Conservation (phyloP, 192 early-diverging fungal species). For the Spizellomyces sp. region DNA sequence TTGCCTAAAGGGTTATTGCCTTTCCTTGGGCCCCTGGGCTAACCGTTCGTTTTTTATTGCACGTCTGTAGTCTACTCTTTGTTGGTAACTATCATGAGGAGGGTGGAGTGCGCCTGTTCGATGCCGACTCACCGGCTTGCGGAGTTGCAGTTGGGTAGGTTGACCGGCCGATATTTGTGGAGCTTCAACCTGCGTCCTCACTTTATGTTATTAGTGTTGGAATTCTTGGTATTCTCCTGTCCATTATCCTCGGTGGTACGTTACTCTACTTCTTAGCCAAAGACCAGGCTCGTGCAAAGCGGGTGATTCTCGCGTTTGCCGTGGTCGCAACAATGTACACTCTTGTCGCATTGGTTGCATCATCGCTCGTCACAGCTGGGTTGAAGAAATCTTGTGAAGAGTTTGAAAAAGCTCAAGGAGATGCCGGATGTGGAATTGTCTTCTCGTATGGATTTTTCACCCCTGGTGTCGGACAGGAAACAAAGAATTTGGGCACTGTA, state of each 20-base stretch:
- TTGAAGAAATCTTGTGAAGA: slow-evolving; percentile 13
- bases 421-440: slow-evolving; percentile 3
- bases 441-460: slow-evolving; percentile 19
- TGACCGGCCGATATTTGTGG: neutral
- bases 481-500: slow-evolving; percentile 18
- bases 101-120: slow-evolving; percentile 1
- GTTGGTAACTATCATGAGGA: neutral
- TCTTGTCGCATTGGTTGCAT: slow-evolving; percentile 22
- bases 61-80: slow-evolving; percentile 4
- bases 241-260: slow-evolving; percentile 6
- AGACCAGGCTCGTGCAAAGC: slow-evolving; percentile 18
- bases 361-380: slow-evolving; percentile 20
- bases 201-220: slow-evolving; percentile 21
- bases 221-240: slow-evolving; percentile 22
- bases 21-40: neutral
- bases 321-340: slow-evolving; percentile 19
- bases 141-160: slow-evolving; percentile 20
- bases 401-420: slow-evolving; percentile 11
- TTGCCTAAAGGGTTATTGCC: neutral
- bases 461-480: neutral
- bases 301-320: slow-evolving; percentile 28
- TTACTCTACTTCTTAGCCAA: slow-evolving; percentile 1
- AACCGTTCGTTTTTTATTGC: neutral
- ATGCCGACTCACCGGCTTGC: slow-evolving; percentile 12
- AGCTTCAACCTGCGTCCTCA: neutral